Evolutionary conservation across 2,329 filamentous ascomycete species (phyloP).

Genomic region (Bisporella sp.): DNA sequence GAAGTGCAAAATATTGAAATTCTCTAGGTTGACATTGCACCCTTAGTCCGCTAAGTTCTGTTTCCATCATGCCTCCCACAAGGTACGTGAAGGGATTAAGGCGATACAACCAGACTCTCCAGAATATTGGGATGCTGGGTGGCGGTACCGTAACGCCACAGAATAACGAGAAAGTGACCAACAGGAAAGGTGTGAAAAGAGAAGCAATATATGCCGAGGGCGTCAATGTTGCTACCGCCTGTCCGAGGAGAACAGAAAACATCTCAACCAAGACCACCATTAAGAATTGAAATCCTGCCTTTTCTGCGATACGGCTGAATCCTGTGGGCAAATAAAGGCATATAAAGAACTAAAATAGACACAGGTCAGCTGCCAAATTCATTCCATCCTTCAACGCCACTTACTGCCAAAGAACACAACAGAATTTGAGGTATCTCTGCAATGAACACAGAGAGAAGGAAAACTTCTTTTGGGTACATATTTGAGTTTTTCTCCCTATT

Average conservation of each 20-base stretch:
- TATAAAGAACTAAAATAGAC: slow-evolving; percentile 61
- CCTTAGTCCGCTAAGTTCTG: slow-evolving; percentile 45
- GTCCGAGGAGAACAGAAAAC: slow-evolving; percentile 36
- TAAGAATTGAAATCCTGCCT: slow-evolving; percentile 68
- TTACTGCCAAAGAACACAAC: too few relatives aligned
- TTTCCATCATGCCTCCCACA: slow-evolving; percentile 62
- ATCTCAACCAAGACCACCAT: slow-evolving; percentile 64
- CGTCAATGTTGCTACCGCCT: slow-evolving; percentile 71
- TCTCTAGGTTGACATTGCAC: slow-evolving; percentile 46
- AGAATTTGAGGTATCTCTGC: too few relatives aligned
- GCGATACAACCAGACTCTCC: slow-evolving; percentile 43
- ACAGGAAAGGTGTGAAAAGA: slow-evolving; percentile 39
- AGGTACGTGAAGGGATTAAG: slow-evolving; percentile 62
- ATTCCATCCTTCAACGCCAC: too few relatives aligned
- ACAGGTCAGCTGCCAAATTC: slow-evolving; percentile 28
- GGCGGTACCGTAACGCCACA: slow-evolving; percentile 67
- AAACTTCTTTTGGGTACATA: too few relatives aligned
- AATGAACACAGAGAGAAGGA: too few relatives aligned
- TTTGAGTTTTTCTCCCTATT: too few relatives aligned
- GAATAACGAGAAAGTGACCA: slow-evolving; percentile 64
- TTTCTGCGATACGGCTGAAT: slow-evolving; percentile 55
- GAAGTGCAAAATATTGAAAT: slow-evolving; percentile 56
- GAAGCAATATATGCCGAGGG: slow-evolving; percentile 72
- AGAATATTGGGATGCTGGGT: slow-evolving; percentile 37
- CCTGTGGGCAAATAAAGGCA: slow-evolving; percentile 65